Evolutionary conservation across 805 yeast genomes (phyloP).

Genomic region (Candida cerambycidarum): DNA sequence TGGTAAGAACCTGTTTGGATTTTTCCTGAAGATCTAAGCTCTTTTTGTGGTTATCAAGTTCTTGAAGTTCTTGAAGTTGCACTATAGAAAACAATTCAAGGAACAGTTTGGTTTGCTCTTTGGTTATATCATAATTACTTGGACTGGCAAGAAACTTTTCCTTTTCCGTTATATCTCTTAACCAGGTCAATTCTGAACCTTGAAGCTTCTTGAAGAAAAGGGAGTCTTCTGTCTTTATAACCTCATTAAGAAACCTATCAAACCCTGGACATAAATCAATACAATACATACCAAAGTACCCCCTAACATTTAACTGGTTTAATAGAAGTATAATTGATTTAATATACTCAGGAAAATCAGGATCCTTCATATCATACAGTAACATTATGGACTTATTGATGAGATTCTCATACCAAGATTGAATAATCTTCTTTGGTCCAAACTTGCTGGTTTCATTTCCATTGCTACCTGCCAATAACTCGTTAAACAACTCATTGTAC

Average conservation of each 20-base stretch:
- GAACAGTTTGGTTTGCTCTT: slow-evolving; percentile 1
- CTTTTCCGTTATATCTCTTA: not conserved
- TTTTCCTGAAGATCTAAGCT: not conserved
- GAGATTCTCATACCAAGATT: slow-evolving; percentile 11
- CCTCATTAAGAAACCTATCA: not conserved
- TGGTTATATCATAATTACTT: slow-evolving; percentile 1
- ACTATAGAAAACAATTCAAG: not conserved
- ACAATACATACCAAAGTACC: not conserved
- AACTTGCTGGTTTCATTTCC: not conserved
- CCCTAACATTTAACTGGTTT: not conserved
- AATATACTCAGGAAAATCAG: slow-evolving; percentile 5
- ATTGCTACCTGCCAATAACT: not conserved
- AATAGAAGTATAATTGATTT: slow-evolving; percentile 1
- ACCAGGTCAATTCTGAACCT: too few species aligned
- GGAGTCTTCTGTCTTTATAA: too few species aligned
- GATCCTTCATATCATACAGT: slow-evolving; percentile 8
- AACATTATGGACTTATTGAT: slow-evolving; percentile 4
- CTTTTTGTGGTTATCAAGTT: not conserved
- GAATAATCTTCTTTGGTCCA: slow-evolving; percentile 10
- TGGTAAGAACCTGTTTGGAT: not conserved
- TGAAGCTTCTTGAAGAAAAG: too few species aligned
- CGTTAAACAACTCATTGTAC: not conserved
- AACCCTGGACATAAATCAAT: slow-evolving; percentile 4
- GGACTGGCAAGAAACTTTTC: not conserved
- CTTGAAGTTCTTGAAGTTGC: slow-evolving; percentile 1